A percentile compares a stretch with the other conserved stretches of the same genome.
These are phyloP conservation scores for Chytriomyces confervae DNA, from an alignment of 192 early-diverging fungal species.

Conservation along the genomic window DNA sequence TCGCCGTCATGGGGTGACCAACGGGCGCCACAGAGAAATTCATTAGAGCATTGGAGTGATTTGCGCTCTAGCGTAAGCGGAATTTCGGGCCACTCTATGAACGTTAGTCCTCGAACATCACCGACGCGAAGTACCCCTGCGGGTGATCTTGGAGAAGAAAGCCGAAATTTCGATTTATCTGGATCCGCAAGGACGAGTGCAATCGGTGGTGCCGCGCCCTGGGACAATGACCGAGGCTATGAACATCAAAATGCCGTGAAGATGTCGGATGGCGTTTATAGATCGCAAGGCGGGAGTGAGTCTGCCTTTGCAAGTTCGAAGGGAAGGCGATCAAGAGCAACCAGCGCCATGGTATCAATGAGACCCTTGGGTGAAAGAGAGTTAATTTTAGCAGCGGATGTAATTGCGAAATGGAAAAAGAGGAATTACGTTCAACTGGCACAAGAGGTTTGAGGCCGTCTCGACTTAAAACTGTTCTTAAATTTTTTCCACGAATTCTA, in stretches of 20 bases:
- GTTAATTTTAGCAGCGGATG: conserved; percentile 6
- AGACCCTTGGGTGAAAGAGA: conserved; percentile 17
- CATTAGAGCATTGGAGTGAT: neutral
- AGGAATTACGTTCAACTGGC: conserved; percentile 42
- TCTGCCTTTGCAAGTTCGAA: too few relatives aligned
- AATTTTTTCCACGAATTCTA: neutral
- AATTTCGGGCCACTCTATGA: neutral
- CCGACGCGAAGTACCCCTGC: neutral
- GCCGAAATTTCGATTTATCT: too few relatives aligned
- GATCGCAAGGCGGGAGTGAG: neutral
- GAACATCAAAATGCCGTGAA: neutral
- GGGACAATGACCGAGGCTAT: too few relatives aligned
- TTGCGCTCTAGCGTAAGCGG: neutral
- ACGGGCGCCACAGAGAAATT: neutral
- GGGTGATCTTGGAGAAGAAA: too few relatives aligned
- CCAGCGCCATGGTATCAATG: neutral
- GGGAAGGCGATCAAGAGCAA: neutral
- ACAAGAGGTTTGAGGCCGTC: conserved; percentile 22
- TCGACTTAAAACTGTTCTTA: neutral
- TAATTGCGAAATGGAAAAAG: conserved; percentile 35
- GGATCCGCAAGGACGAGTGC: too few relatives aligned
- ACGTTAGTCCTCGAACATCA: neutral
- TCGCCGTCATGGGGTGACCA: neutral
- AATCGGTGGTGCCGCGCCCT: too few relatives aligned
- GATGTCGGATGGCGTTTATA: neutral